Evolutionary conservation across 495 filamentous ascomycete genomes (phyloP).

Genomic region (Friedmanniomyces endolithicus): DNA sequence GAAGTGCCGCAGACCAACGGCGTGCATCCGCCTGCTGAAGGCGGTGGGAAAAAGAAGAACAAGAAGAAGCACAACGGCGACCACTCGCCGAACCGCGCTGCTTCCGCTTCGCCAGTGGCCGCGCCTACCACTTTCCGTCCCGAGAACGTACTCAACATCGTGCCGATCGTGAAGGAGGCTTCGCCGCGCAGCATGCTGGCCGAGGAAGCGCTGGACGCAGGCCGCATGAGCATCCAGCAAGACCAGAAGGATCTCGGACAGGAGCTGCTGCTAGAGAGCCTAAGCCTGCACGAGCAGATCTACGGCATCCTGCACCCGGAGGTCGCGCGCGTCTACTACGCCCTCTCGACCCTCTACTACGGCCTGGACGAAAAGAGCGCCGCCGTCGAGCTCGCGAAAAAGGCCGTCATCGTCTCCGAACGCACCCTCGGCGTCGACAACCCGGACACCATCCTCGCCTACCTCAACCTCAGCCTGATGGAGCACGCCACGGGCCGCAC

Average conservation of each 20-base stretch:
- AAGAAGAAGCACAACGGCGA: slow-evolving; percentile 59
- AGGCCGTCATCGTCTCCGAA: slow-evolving; percentile 92
- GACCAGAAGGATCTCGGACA: slow-evolving; percentile 92
- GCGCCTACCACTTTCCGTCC: slow-evolving; percentile 55
- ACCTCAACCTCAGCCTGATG: slow-evolving; percentile 92
- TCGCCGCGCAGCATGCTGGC: slow-evolving; percentile 74
- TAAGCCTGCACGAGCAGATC: slow-evolving; percentile 96
- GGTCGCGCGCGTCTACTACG: slow-evolving; percentile 88
- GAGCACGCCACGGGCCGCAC: slow-evolving; percentile 86
- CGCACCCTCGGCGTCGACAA: slow-evolving; percentile 89
- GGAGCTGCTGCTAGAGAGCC: slow-evolving; percentile 85
- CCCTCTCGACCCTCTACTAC: slow-evolving; percentile 88
- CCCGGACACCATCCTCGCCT: slow-evolving; percentile 81
- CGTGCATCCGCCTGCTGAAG: slow-evolving; percentile 21
- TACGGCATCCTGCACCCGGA: slow-evolving; percentile 97
- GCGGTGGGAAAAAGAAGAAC: slow-evolving; percentile 54
- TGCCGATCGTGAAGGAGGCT: slow-evolving; percentile 88
- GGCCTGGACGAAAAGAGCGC: slow-evolving; percentile 90
- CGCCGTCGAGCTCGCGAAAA: slow-evolving; percentile 87
- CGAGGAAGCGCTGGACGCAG: slow-evolving; percentile 91
- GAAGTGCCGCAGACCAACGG: slow-evolving; percentile 33
- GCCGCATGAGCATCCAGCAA: slow-evolving; percentile 85
- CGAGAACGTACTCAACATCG: slow-evolving; percentile 81
- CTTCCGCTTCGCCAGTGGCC: slow-evolving; percentile 40
- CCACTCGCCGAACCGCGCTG: slow-evolving; percentile 35